Conservation (phyloP, 306 rosid genomes). For the Calophaca sinica region DNA sequence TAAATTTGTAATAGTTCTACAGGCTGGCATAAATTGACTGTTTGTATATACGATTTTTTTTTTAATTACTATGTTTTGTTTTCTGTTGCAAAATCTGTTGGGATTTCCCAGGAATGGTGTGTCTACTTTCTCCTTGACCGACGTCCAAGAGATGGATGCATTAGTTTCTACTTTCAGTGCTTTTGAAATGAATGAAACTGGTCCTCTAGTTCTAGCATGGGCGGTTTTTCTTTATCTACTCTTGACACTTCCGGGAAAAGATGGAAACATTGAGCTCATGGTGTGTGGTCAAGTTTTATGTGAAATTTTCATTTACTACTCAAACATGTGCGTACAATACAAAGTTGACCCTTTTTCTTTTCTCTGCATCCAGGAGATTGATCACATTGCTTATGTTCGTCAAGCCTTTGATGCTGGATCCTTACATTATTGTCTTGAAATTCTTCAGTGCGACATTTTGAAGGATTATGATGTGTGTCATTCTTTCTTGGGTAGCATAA, state of each 20-base stretch:
- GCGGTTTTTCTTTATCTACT: constrained; percentile 86
- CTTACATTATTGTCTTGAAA: constrained; percentile 68
- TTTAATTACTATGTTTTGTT: constrained; percentile 15
- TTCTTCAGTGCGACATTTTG: constrained; percentile 80
- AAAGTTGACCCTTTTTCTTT: constrained; percentile 42
- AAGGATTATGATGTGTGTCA: constrained; percentile 83
- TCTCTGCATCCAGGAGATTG: constrained; percentile 73
- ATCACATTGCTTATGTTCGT: constrained; percentile 89
- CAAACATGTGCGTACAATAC: constrained; percentile 24
- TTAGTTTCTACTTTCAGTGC: constrained; percentile 70
- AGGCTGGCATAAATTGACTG: background rate
- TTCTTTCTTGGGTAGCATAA: constrained; percentile 44
- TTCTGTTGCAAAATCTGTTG: constrained; percentile 42
- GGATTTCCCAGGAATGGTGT: constrained; percentile 66
- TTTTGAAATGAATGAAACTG: constrained; percentile 80
- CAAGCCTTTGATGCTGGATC: constrained; percentile 88
- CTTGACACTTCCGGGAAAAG: constrained; percentile 84
- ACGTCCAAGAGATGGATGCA: constrained; percentile 89
- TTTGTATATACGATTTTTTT: constrained; percentile 16
- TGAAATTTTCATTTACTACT: constrained; percentile 37
- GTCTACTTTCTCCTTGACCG: constrained; percentile 59
- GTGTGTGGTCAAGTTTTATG: constrained; percentile 55
- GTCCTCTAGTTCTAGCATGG: constrained; percentile 89
- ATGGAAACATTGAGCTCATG: constrained; percentile 66
- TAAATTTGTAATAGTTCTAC: constrained; percentile 3